Percentiles rank a stretch among this genome's conserved stretches.
Evolutionary conservation across 148 eudicot genomes (phyloP).

Genomic region (Tetragonia tetragonoides): DNA sequence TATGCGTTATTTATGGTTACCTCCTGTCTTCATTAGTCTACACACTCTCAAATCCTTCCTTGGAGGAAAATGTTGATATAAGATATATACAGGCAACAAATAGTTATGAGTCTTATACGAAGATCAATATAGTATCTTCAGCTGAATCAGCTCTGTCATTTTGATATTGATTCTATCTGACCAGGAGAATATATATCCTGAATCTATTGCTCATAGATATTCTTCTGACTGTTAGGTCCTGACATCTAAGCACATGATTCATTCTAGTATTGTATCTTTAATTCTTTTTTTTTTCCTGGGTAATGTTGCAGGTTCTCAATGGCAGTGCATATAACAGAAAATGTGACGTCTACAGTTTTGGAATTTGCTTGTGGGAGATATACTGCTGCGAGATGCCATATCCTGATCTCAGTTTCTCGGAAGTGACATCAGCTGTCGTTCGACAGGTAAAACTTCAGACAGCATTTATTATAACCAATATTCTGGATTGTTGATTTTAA

Average conservation of each 20-base stretch:
- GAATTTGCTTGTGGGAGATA: slow-evolving; percentile 87
- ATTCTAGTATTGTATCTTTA: slow-evolving; percentile 7
- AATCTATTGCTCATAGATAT: neutral
- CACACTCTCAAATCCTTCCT: neutral
- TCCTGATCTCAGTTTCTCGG: slow-evolving; percentile 88
- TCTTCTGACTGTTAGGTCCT: neutral
- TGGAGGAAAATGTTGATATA: too few relatives aligned
- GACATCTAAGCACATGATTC: neutral
- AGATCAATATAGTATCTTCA: too few relatives aligned
- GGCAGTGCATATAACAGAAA: slow-evolving; percentile 79
- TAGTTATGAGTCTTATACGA: too few relatives aligned
- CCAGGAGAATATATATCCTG: neutral
- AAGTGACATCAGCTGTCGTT: slow-evolving; percentile 91
- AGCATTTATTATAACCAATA: neutral
- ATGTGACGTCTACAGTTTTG: slow-evolving; percentile 87
- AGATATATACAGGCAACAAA: too few relatives aligned
- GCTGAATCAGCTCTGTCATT: too few relatives aligned
- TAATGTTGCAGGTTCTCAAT: slow-evolving; percentile 59
- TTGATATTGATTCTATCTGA: too few relatives aligned
- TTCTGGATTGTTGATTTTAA: neutral
- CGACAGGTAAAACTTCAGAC: slow-evolving; percentile 49
- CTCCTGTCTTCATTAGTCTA: neutral
- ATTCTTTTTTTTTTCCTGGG: neutral
- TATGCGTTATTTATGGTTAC: neutral
- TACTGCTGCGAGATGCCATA: slow-evolving; percentile 98